Percentiles rank a stretch among this genome's conserved stretches.
phyloP scores from a whole-genome alignment of 495 filamentous ascomycete genomes.

The Apiosordaria backusii region DNA sequence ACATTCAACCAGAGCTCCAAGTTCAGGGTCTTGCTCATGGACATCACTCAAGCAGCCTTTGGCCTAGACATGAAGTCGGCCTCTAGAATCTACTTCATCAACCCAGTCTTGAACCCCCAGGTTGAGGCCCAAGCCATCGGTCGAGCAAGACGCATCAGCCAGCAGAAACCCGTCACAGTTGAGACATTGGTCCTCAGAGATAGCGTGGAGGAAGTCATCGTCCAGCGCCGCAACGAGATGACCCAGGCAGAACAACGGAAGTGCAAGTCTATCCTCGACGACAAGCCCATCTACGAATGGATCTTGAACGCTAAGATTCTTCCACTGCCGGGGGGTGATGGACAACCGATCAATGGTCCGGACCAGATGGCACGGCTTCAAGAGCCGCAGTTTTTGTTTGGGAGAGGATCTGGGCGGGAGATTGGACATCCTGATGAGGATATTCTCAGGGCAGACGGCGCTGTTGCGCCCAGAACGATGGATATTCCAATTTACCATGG shows the following conservation, averaged over 20 bases:
- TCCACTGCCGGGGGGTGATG: constrained; percentile 47
- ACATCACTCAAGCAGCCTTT: constrained; percentile 80
- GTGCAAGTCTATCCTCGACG: constrained; percentile 71
- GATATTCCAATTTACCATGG: neutral
- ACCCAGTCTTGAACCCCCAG: constrained; percentile 79
- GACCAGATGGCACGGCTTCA: constrained; percentile 56
- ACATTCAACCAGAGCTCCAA: constrained; percentile 66
- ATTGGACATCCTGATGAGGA: constrained; percentile 37
- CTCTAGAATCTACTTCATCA: constrained; percentile 86
- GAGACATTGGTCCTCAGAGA: constrained; percentile 80
- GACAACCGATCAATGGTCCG: constrained; percentile 26
- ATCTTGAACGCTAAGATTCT: constrained; percentile 70
- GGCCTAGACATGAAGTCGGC: constrained; percentile 81
- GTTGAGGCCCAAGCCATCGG: constrained; percentile 91
- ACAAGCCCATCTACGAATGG: constrained; percentile 70
- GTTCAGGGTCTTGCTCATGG: constrained; percentile 81
- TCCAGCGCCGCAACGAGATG: constrained; percentile 71
- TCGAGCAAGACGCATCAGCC: constrained; percentile 83
- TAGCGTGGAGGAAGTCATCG: constrained; percentile 83
- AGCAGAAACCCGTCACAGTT: constrained; percentile 73
- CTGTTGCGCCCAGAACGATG: neutral
- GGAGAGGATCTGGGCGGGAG: constrained; percentile 39
- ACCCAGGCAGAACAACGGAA: constrained; percentile 65
- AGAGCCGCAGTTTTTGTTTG: constrained; percentile 58
- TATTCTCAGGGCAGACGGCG: constrained; percentile 20